Percentiles rank a stretch among this genome's conserved stretches.
phyloP scores from a whole-genome alignment of 306 rosid genomes.

The Cicer judaicum region DNA sequence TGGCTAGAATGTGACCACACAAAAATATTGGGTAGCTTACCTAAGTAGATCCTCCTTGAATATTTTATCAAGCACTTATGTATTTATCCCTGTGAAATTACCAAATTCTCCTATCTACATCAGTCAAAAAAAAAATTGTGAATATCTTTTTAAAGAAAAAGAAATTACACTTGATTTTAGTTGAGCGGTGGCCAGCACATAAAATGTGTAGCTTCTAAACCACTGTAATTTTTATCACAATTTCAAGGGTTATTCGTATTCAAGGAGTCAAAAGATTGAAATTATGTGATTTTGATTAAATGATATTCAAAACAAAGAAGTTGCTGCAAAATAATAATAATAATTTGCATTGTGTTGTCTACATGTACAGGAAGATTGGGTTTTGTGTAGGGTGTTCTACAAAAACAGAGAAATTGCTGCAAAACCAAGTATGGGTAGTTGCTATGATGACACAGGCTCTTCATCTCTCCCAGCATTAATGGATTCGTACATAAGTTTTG shows the following conservation, averaged over 20 bases:
- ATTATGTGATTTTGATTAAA: too few species aligned
- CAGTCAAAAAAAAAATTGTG: too few species aligned
- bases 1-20: conserved; percentile 45
- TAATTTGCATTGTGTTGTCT: neutral
- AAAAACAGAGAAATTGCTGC: conserved; percentile 63
- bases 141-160: too few species aligned
- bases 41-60: conserved; percentile 53
- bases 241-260: too few species aligned
- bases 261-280: too few species aligned
- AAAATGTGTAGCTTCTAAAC: too few species aligned
- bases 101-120: conserved; percentile 40
- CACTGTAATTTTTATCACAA: too few species aligned
- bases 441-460: conserved; percentile 67
- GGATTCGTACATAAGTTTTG: conserved; percentile 84
- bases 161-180: too few species aligned
- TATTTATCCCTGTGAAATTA: conserved; percentile 23
- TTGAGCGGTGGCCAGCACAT: too few species aligned
- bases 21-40: conserved; percentile 60
- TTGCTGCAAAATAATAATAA: neutral
- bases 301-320: too few species aligned
- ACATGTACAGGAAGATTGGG: conserved; percentile 83
- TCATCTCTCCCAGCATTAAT: conserved; percentile 76
- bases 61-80: conserved; percentile 46
- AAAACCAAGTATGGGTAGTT: conserved; percentile 59
- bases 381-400: conserved; percentile 75